phyloP scores from a whole-genome alignment of 352 stramenopile genomes.

The Phytophthora vignae region DNA sequence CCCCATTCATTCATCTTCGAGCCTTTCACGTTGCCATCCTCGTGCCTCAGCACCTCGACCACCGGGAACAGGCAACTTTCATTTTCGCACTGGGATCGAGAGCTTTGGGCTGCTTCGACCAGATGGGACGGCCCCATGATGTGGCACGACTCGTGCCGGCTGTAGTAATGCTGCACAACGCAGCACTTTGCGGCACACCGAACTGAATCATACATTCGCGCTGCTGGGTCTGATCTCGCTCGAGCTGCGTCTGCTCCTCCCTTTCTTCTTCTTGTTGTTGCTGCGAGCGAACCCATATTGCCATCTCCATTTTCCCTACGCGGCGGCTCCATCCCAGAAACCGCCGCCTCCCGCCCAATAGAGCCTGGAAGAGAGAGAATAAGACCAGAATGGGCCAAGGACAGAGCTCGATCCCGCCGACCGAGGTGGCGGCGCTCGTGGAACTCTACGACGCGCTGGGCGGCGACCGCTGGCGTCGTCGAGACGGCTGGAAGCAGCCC shows the following conservation, averaged over 20 bases:
- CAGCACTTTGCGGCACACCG: constrained; percentile 7
- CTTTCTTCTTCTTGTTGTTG: too few species aligned
- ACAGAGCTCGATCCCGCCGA: constrained; percentile 78
- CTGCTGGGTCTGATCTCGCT: constrained; percentile 12
- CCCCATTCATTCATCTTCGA: background rate
- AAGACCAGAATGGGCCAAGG: constrained; percentile 67
- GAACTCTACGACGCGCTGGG: constrained; percentile 77
- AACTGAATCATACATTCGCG: constrained; percentile 11
- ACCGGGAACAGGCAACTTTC: too few species aligned
- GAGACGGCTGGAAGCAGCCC: constrained; percentile 80
- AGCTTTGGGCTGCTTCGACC: constrained; percentile 18
- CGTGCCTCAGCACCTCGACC: too few species aligned
- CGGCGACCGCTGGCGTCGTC: constrained; percentile 75
- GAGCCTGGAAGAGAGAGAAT: constrained; percentile 20
- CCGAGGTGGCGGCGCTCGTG: constrained; percentile 72
- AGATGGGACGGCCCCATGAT: constrained; percentile 22
- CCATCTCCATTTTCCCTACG: too few species aligned
- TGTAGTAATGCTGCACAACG: constrained; percentile 14
- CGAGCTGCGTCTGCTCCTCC: background rate
- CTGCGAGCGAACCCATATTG: too few species aligned
- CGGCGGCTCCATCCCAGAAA: constrained; percentile 21
- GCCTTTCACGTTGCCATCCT: background rate
- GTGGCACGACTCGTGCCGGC: constrained; percentile 7
- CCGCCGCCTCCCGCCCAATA: constrained; percentile 4
- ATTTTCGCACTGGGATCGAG: too few species aligned